phyloP scores from a whole-genome alignment of 192 early-diverging fungal species.

The Lunasporangiospora selenospora region DNA sequence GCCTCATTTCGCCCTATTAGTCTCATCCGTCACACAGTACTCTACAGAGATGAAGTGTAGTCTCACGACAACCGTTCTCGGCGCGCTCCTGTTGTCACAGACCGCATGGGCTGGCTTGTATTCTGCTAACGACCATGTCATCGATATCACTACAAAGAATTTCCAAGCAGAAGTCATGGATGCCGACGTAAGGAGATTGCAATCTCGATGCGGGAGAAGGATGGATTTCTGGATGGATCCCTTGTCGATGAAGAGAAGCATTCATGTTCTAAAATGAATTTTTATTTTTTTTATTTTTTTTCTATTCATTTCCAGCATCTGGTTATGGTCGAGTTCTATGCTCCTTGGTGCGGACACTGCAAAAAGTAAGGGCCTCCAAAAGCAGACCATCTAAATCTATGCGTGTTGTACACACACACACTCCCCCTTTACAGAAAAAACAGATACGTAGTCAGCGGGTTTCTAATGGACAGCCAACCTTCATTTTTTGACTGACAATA shows the following conservation, averaged over 20 bases:
- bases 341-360: constrained; percentile 98
- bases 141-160: constrained; percentile 60
- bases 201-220: neutral
- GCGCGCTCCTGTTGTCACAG: constrained; percentile 40
- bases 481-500: constrained; percentile 21
- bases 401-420: no score
- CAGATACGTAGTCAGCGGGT: no score
- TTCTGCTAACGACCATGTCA: constrained; percentile 53
- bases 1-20: neutral
- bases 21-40: no score
- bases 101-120: constrained; percentile 58
- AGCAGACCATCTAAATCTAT: no score
- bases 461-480: no score
- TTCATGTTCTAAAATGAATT: neutral
- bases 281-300: neutral
- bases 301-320: constrained; percentile 63
- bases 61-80: constrained; percentile 41
- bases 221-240: neutral
- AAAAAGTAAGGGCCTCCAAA: constrained; percentile 60
- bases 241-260: neutral
- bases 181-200: constrained; percentile 57
- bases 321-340: constrained; percentile 93
- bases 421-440: no score
- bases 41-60: constrained; percentile 50
- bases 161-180: constrained; percentile 74